phyloP scores from a whole-genome alignment of 108 stramenopile genomes.

The Nitzschia inconspicua region DNA sequence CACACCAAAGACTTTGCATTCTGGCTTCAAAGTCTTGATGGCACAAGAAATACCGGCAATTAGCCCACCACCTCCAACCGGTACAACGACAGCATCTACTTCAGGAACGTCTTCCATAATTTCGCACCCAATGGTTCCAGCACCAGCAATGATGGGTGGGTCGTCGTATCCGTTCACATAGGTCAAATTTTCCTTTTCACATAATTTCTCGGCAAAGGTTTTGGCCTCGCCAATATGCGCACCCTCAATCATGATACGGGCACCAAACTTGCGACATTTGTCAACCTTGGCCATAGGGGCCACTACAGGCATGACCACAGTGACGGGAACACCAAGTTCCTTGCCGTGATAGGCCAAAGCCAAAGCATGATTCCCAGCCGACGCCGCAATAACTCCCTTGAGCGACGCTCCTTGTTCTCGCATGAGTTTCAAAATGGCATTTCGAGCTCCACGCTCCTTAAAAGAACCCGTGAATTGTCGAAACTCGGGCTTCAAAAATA shows the following conservation, averaged over 20 bases:
- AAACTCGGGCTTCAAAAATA: constrained; percentile 84
- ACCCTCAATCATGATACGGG: constrained; percentile 89
- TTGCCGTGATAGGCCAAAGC: constrained; percentile 94
- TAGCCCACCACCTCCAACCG: constrained; percentile 95
- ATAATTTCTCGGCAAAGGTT: constrained; percentile 67
- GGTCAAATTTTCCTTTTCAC: constrained; percentile 48
- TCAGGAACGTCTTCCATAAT: constrained; percentile 93
- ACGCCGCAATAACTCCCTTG: constrained; percentile 91
- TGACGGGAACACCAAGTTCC: constrained; percentile 91
- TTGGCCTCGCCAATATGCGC: constrained; percentile 93
- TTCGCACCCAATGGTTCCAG: constrained; percentile 97
- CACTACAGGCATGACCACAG: constrained; percentile 93
- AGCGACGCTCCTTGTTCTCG: constrained; percentile 31
- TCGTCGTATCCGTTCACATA: constrained; percentile 98
- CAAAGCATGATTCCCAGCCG: constrained; percentile 90
- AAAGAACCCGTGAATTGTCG: constrained; percentile 94
- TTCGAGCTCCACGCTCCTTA: constrained; percentile 96
- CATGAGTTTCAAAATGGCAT: constrained; percentile 80
- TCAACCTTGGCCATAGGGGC: constrained; percentile 95
- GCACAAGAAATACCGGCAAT: constrained; percentile 93
- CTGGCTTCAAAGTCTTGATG: constrained; percentile 91
- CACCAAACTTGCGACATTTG: constrained; percentile 94
- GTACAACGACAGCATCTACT: constrained; percentile 91
- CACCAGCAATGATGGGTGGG: constrained; percentile 94
- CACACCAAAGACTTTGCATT: constrained; percentile 83